Evolutionary conservation across 2,329 filamentous ascomycete genomes (phyloP).

Genomic region (Xylaria polymorpha): DNA sequence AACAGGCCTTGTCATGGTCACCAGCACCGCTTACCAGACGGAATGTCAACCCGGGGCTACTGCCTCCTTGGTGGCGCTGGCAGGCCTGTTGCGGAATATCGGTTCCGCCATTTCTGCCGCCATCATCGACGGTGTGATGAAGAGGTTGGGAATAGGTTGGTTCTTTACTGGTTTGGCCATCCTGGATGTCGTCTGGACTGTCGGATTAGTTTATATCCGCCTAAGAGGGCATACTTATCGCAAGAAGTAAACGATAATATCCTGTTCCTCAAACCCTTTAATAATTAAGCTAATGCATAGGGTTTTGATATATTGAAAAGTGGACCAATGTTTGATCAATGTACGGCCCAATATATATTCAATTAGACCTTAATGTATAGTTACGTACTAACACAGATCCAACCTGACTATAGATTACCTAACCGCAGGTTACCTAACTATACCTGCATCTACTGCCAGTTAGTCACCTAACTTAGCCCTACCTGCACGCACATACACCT

Average conservation of each 20-base stretch:
- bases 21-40: conserved; percentile 56
- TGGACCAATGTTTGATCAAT: no score
- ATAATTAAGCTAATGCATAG: no score
- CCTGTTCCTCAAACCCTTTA: no score
- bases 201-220: conserved; percentile 25
- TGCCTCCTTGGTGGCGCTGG: conserved; percentile 55
- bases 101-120: conserved; percentile 54
- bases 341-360: no score
- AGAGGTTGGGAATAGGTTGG: conserved; percentile 54
- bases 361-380: no score
- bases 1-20: conserved; percentile 57
- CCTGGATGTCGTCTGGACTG: conserved; percentile 43
- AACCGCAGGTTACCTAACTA: no score
- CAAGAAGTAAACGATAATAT: conserved; percentile 2
- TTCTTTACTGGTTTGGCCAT: conserved; percentile 55
- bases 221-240: conserved; percentile 27
- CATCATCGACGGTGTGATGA: conserved; percentile 51
- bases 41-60: conserved; percentile 54
- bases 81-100: conserved; percentile 55
- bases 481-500: no score
- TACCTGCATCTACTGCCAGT: no score
- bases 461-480: no score
- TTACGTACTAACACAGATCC: no score
- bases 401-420: no score
- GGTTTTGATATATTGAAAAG: no score